Conservation (phyloP, 2,329 filamentous ascomycete species). For the Cytospora leucostoma region DNA sequence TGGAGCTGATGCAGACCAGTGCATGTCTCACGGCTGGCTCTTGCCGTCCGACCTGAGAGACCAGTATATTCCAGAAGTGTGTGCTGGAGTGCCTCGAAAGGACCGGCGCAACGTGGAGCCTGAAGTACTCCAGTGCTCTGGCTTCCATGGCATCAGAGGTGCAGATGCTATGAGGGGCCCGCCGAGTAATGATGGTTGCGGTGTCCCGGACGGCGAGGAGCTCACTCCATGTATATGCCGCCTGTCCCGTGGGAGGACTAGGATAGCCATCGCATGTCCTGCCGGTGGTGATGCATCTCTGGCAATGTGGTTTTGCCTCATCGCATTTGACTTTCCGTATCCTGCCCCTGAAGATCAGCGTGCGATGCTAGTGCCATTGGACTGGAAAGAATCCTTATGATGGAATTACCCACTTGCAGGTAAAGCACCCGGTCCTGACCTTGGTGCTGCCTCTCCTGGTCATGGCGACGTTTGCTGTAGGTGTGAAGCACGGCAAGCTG, state of each 20-base stretch:
- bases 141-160: constrained; percentile 16
- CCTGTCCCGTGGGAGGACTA: constrained; percentile 14
- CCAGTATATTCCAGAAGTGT: constrained; percentile 47
- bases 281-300: constrained; percentile 28
- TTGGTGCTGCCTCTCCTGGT: constrained; percentile 24
- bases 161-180: neutral
- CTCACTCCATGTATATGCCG: constrained; percentile 22
- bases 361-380: neutral
- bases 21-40: constrained; percentile 52
- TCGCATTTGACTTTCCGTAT: constrained; percentile 33
- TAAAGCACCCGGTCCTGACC: constrained; percentile 25
- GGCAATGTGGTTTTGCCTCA: constrained; percentile 31
- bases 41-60: constrained; percentile 47
- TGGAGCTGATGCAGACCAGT: constrained; percentile 50
- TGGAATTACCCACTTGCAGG: constrained; percentile 25
- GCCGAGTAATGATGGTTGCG: neutral
- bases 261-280: constrained; percentile 31
- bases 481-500: no score
- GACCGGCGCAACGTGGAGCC: constrained; percentile 41
- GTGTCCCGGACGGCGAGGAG: constrained; percentile 9
- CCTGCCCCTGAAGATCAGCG: constrained; percentile 15
- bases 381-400: neutral
- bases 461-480: neutral
- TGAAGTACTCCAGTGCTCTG: constrained; percentile 38
- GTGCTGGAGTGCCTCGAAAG: constrained; percentile 47